A percentile compares a stretch with the other conserved stretches of the same genome.
These are phyloP conservation scores for Trichoderma endophyticum DNA, from an alignment of 2,329 filamentous ascomycete species.

Conservation along the genomic window DNA sequence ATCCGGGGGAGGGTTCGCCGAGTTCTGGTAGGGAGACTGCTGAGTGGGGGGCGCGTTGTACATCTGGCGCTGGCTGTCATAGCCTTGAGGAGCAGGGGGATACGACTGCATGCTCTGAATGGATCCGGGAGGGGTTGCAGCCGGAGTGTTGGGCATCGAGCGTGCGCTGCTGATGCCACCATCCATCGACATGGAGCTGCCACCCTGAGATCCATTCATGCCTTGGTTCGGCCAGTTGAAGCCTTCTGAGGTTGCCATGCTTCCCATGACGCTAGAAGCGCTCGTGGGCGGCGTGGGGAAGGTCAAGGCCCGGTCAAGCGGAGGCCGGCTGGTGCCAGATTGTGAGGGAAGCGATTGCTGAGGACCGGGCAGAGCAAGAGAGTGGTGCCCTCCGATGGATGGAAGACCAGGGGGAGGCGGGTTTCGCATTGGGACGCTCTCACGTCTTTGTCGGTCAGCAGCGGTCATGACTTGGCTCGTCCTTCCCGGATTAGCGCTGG, in stretches of 20 bases:
- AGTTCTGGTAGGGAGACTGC: constrained; percentile 67
- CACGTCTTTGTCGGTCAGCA: constrained; percentile 71
- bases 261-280: constrained; percentile 76
- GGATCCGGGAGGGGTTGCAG: constrained; percentile 80
- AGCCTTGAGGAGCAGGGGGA: constrained; percentile 63
- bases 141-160: constrained; percentile 87
- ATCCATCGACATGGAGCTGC: constrained; percentile 77
- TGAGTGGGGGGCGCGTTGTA: constrained; percentile 71
- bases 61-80: constrained; percentile 74
- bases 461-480: constrained; percentile 86
- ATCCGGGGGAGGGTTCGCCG: constrained; percentile 57
- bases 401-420: constrained; percentile 55
- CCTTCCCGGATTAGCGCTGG: constrained; percentile 72
- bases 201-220: constrained; percentile 60
- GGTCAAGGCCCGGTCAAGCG: constrained; percentile 80
- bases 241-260: constrained; percentile 70
- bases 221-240: constrained; percentile 73
- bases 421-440: constrained; percentile 63
- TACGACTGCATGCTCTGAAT: constrained; percentile 80
- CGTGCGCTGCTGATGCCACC: constrained; percentile 72
- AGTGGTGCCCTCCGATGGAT: constrained; percentile 64
- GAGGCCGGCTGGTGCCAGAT: constrained; percentile 68
- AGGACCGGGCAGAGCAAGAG: constrained; percentile 59
- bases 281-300: constrained; percentile 93
- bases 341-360: constrained; percentile 61